Percentiles rank a stretch among this genome's conserved stretches.
Conservation (phyloP, 2,329 filamentous ascomycete genomes). For the Corynespora cassiicola region DNA sequence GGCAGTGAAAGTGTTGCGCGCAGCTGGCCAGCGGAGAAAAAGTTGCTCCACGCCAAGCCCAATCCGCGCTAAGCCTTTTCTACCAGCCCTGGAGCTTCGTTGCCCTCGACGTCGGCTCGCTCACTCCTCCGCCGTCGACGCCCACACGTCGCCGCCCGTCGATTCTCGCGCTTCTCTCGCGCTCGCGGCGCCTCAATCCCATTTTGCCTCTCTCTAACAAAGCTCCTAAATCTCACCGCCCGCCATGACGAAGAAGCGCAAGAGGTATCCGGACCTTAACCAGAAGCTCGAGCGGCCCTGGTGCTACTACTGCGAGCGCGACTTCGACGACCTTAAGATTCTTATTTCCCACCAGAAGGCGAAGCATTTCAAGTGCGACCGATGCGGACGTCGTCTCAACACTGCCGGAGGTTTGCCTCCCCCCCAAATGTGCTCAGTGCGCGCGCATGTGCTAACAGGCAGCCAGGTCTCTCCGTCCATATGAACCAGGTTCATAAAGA, state of each 20-base stretch:
- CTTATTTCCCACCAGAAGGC: constrained; percentile 97
- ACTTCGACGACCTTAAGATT: constrained; percentile 97
- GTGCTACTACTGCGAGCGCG: constrained; percentile 99
- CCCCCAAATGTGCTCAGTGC: neutral
- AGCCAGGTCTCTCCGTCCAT: constrained; percentile 85
- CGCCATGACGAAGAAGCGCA: constrained; percentile 76
- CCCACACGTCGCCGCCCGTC: neutral
- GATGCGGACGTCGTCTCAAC: constrained; percentile 86
- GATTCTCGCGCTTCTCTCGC: neutral
- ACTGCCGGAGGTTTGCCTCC: constrained; percentile 82
- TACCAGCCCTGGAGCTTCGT: constrained; percentile 20
- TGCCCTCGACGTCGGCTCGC: constrained; percentile 1
- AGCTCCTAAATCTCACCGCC: too few relatives aligned
- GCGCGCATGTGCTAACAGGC: neutral
- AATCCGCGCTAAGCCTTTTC: constrained; percentile 22
- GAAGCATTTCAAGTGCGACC: constrained; percentile 98
- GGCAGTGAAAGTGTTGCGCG: too few relatives aligned
- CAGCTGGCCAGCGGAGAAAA: constrained; percentile 20
- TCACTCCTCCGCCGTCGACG: neutral
- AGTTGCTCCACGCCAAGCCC: constrained; percentile 19
- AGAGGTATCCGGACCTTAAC: constrained; percentile 83
- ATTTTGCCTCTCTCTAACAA: constrained; percentile 12
- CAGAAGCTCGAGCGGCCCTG: constrained; percentile 87
- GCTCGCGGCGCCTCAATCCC: constrained; percentile 1
- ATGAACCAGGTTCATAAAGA: constrained; percentile 99